phyloP scores from a whole-genome alignment of 2,329 filamentous ascomycete genomes.

The Diaporthe citrichinensis region DNA sequence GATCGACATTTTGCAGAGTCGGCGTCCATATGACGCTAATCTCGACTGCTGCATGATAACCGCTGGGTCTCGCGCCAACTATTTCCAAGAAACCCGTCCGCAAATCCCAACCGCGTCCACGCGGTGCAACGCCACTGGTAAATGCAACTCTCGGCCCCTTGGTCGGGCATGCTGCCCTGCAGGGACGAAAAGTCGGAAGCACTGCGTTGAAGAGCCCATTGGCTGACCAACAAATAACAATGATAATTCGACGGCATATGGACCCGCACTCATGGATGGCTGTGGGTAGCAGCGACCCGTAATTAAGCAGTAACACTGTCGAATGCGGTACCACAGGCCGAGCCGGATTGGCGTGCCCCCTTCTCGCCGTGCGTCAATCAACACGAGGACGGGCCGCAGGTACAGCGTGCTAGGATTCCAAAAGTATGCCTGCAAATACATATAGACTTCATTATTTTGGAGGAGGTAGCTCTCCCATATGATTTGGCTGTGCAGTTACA shows the following conservation, averaged over 20 bases:
- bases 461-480: background rate
- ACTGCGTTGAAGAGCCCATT: constrained; percentile 4
- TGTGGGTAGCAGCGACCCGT: constrained; percentile 4
- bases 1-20: background rate
- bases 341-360: background rate
- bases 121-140: constrained; percentile 14
- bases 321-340: background rate
- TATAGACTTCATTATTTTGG: background rate
- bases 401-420: background rate
- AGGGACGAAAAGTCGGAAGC: constrained; percentile 7
- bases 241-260: constrained; percentile 20
- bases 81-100: background rate
- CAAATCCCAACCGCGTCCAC: background rate
- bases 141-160: background rate
- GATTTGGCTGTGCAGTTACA: background rate
- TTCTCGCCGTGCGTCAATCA: constrained; percentile 13
- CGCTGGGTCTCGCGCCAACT: constrained; percentile 18
- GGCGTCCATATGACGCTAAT: background rate
- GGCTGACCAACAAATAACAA: constrained; percentile 7
- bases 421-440: constrained; percentile 4
- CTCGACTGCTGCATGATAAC: constrained; percentile 5
- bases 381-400: constrained; percentile 3
- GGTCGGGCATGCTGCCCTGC: constrained; percentile 11
- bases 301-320: constrained; percentile 3
- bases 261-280: constrained; percentile 1